A percentile compares a stretch with the other conserved stretches of the same genome.
Evolutionary conservation across 2,329 filamentous ascomycete genomes (phyloP).

Genomic region (Ampelomyces quisqualis): DNA sequence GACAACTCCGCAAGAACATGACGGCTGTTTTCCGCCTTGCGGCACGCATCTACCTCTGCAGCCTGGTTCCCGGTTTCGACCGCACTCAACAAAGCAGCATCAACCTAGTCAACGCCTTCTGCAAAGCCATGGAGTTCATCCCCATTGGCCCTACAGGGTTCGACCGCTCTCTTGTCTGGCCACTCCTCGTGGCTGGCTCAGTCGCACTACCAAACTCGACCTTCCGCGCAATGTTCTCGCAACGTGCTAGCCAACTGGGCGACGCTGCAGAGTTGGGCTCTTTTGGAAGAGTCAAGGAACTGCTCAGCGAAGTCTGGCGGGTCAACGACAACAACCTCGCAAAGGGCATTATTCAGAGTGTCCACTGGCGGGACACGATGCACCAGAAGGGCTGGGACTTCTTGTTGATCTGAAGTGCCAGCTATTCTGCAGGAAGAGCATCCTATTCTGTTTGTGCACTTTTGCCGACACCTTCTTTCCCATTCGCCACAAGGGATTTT

Average conservation of each 20-base stretch:
- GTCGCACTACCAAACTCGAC: conserved; percentile 69
- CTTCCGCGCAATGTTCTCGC: conserved; percentile 77
- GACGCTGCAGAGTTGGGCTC: conserved; percentile 78
- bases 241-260: conserved; percentile 72
- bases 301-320: conserved; percentile 81
- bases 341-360: conserved; percentile 59
- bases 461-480: conserved; percentile 26
- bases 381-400: conserved; percentile 88
- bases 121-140: conserved; percentile 74
- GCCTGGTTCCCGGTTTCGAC: conserved; percentile 84
- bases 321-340: conserved; percentile 64
- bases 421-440: conserved; percentile 39
- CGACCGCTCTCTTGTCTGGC: conserved; percentile 90
- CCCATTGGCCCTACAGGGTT: conserved; percentile 79
- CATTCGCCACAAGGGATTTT: conserved; percentile 27
- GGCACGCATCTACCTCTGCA: conserved; percentile 95
- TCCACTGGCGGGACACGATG: conserved; percentile 97
- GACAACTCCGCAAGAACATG: conserved; percentile 84
- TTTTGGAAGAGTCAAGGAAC: conserved; percentile 76
- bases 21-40: conserved; percentile 88
- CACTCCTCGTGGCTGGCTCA: conserved; percentile 82
- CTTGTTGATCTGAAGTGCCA: conserved; percentile 69
- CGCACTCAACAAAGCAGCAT: conserved; percentile 71
- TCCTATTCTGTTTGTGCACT: conserved; percentile 38
- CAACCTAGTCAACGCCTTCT: conserved; percentile 75